Evolutionary conservation across 2,329 filamentous ascomycete genomes (phyloP).

Genomic region (Blastomyces silverae): DNA sequence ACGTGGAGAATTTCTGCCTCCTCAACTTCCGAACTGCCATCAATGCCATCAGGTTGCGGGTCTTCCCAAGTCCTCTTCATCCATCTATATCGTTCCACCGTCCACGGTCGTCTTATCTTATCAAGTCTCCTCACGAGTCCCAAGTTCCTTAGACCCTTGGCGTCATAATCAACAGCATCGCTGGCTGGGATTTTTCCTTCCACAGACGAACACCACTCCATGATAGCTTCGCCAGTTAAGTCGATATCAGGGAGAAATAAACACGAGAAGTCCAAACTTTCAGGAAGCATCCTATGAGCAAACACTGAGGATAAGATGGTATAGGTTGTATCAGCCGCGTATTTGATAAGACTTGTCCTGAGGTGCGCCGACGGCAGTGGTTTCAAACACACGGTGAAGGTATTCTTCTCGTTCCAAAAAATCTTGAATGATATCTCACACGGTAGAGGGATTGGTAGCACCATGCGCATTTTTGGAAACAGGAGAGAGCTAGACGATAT

Average conservation of each 20-base stretch:
- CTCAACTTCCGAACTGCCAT: slow-evolving; percentile 6
- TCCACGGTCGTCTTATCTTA: slow-evolving; percentile 20
- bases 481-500: slow-evolving; percentile 18
- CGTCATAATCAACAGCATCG: slow-evolving; percentile 14
- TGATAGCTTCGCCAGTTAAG: slow-evolving; percentile 12
- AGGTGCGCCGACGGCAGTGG: slow-evolving; percentile 12
- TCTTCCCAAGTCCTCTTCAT: slow-evolving; percentile 17
- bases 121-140: slow-evolving; percentile 23
- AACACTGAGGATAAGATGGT: slow-evolving; percentile 24
- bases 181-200: slow-evolving; percentile 17
- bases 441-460: slow-evolving; percentile 25
- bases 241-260: slow-evolving; percentile 23
- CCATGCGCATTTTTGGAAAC: slow-evolving; percentile 21
- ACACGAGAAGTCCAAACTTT: slow-evolving; percentile 22
- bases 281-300: slow-evolving; percentile 19
- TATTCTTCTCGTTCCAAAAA: slow-evolving; percentile 28
- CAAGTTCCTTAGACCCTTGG: slow-evolving; percentile 14
- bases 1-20: slow-evolving; percentile 23
- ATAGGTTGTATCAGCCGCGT: slow-evolving; percentile 21
- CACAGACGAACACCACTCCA: slow-evolving; percentile 23
- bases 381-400: slow-evolving; percentile 22
- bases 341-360: slow-evolving; percentile 12
- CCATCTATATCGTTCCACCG: slow-evolving; percentile 20
- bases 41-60: slow-evolving; percentile 6
- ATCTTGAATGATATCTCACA: slow-evolving; percentile 25